phyloP scores from a whole-genome alignment of 768 basidiomycete species.

The Macrolepiota fuliginosa region DNA sequence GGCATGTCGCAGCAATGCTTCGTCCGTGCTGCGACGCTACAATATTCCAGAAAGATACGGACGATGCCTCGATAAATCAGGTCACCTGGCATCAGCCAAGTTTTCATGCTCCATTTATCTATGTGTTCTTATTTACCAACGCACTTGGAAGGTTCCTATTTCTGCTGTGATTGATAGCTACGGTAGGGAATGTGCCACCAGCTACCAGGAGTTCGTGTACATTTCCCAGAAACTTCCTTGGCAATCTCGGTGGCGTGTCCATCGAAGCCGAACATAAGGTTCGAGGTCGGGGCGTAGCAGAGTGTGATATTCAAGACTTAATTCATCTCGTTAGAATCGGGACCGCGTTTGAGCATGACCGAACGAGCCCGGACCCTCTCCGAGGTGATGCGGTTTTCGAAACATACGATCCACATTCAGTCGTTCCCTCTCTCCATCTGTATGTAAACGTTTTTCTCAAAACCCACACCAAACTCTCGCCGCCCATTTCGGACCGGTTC shows the following conservation, averaged over 20 bases:
- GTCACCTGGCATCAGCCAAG: not conserved
- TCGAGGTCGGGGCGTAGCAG: not conserved
- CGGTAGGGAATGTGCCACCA: not conserved
- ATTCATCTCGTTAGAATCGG: not conserved
- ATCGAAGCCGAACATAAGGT: not conserved
- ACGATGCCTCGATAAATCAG: not conserved
- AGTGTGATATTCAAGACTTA: not conserved
- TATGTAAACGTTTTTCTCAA: not conserved
- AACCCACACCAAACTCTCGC: not conserved
- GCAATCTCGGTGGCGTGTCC: constrained; percentile 7
- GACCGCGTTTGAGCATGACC: not conserved
- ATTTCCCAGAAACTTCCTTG: not conserved
- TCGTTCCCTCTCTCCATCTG: not conserved
- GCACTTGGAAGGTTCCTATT: not conserved
- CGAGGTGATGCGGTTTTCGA: not conserved
- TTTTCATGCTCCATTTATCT: not conserved
- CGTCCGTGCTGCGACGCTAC: not conserved
- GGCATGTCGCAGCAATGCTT: not conserved
- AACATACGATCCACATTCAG: not conserved
- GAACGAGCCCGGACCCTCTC: not conserved
- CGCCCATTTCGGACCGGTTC: not conserved
- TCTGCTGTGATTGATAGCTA: not conserved
- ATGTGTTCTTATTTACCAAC: not conserved
- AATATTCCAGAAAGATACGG: not conserved
- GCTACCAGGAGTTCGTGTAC: not conserved